A percentile compares a stretch with the other conserved stretches of the same genome.
Conservation (phyloP, 176 grass and related monocot species). For the Triticum urartu region DNA sequence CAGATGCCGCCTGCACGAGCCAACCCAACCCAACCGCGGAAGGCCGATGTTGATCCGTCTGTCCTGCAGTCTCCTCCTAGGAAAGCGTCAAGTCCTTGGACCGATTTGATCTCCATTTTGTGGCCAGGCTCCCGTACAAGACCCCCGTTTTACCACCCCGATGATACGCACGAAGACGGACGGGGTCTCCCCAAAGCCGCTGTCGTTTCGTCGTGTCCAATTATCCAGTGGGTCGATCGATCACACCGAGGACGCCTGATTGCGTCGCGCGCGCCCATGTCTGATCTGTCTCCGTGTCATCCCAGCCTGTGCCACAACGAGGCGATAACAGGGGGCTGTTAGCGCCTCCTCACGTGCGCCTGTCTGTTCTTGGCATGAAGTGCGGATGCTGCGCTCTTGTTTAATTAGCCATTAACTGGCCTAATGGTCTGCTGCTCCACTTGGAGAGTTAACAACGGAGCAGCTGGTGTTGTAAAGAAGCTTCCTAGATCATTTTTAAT, state of each 20-base stretch:
- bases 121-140: background rate
- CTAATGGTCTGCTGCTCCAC: background rate
- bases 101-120: background rate
- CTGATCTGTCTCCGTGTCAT: background rate
- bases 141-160: background rate
- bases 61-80: background rate
- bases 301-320: background rate
- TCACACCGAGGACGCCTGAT: background rate
- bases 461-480: background rate
- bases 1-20: background rate
- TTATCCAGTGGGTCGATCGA: background rate
- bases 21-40: background rate
- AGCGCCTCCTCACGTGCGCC: conserved; percentile 7
- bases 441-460: background rate
- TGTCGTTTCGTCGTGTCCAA: background rate
- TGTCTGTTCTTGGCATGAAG: background rate
- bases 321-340: background rate
- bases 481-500: background rate
- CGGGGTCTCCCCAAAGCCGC: background rate
- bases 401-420: background rate
- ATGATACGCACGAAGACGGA: background rate
- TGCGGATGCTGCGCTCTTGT: background rate
- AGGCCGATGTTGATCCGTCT: background rate
- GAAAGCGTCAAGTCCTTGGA: background rate
- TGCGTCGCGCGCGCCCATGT: background rate